Base-by-base conservation (phyloP, 257 asterid genomes). In the Penstemon barbatus region DNA sequence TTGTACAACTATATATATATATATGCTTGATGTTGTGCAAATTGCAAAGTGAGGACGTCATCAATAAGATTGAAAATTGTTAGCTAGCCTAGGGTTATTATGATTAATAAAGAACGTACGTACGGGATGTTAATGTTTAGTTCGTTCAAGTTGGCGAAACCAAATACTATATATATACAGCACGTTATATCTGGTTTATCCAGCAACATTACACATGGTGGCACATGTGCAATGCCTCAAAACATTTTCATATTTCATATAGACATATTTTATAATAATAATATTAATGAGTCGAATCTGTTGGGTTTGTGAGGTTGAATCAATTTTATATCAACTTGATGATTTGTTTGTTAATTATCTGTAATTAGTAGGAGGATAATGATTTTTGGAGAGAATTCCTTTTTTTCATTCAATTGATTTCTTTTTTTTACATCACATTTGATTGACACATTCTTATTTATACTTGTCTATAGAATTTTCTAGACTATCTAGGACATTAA, bases 201-300 rank as follows among this genome's bases (percentile, higher is more conserved):
- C 19, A 8, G 18, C 25, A 44, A 61, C 74, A 68, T 46, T 44
- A 46, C 78, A 67, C 68, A 74, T 59, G 70, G 9, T 60, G 41
- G 63, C 73, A 73, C 78, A 61, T 74, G 69, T 41, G 38, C 18
- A 43, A 60, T 40, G 65, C 51, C 65, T 60, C 8, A 2, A 58
- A 58, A 45, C 11, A 4, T 36, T 10, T 58, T 44, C 68, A 44
- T 42, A 19, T 9, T 10, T 5, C 50, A 10, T 36, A 10, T 53
- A 13, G 9, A 13, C 7, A 52, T 13, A n/a, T 5, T 13, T 5
- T 5, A 53, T 15, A 53, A 53, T 25, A 25, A 53, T 15, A 53
- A 53, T 25, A 25, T 25, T 1, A 25, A 25, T 25, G 1, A 25
- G 33, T 25, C 33, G 33, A 25, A 25, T 15, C 18, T 15, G 18